Evolutionary conservation across 306 rosid species (phyloP), one percentile per base, ranked within the genome.

Genomic region (Begonia fuchsioides): DNA sequence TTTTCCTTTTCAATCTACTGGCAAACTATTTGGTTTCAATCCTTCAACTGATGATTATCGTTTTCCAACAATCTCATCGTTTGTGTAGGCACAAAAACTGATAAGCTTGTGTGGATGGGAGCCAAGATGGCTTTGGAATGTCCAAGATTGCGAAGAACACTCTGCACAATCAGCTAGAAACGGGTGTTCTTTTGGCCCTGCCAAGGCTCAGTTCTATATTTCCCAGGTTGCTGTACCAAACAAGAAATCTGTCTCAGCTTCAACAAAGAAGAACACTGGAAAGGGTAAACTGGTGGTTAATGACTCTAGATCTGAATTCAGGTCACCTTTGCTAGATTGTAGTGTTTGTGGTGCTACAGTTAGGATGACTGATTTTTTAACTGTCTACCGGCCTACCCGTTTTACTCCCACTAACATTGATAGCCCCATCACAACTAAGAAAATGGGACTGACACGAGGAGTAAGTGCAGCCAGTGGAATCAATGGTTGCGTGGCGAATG

Each of bases 91-190:
- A 12, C 98, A 92, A 67, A 85, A 75, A 74, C 82, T 92, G 53
- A 82, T 92, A 75, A 86, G 98, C 66, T 82, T 92, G 56, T 92
- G 98, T 61, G 98, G 98, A 38, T 92, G 98, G 98, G 98, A 92
- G 76, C 93, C 96, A 19, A 66, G 96, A 60, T 92, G 98, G 98
- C 83, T 71, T 64, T 70, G 82, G 55, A 83, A 92, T 60, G 75
- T 77, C 64, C 98, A 82, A 67, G 98, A 92, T 56, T 92, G 84
- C 60, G 98, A 92, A 73, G 98, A 92, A 53, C 94, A 92, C 67
- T 92, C 98, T 50, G 96, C 94, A 38, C 98, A 92, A 67, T 92
- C 98, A 57, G 94, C 94, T 65, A 83, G 98, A 67, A 85, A 92
- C 75, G 98, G 82, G 54, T 68, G 81, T 69, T 79, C 87, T 56